Conservation (phyloP, 179 eudicot species). For the Silene vulgaris region DNA sequence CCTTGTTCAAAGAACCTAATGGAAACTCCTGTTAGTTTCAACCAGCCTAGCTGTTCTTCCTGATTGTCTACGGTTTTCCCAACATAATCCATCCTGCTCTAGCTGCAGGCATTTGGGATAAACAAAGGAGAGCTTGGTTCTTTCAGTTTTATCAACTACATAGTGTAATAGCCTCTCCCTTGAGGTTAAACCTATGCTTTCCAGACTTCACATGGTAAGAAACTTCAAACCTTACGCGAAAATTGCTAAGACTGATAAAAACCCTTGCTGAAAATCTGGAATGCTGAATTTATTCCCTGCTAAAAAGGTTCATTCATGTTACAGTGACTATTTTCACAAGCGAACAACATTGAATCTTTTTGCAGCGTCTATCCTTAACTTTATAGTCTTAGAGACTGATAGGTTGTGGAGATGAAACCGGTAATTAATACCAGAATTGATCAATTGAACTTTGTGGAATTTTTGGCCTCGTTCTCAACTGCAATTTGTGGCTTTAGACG, state of each 20-base stretch:
- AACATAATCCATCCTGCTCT: neutral
- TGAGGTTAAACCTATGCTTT: neutral
- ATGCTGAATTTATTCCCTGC: neutral
- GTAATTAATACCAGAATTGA: no score
- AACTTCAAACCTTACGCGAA: neutral
- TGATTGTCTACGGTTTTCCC: neutral
- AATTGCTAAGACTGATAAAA: neutral
- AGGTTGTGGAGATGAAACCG: no score
- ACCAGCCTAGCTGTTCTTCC: neutral
- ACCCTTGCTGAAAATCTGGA: neutral
- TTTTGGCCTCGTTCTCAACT: no score
- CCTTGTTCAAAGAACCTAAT: neutral
- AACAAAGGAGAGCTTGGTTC: neutral
- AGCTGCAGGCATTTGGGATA: conserved; percentile 1
- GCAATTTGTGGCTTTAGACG: no score
- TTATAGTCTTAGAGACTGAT: neutral
- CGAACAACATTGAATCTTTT: no score
- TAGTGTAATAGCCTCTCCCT: neutral
- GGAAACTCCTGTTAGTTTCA: neutral
- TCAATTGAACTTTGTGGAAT: no score
- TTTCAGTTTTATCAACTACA: neutral
- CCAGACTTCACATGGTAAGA: neutral
- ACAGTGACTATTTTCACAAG: no score
- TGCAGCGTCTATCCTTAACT: neutral
- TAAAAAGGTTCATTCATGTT: no score